Percentiles rank a stretch among this genome's conserved stretches.
Conservation (phyloP, 345 rosid genomes). For the Sapria himalayana region DNA sequence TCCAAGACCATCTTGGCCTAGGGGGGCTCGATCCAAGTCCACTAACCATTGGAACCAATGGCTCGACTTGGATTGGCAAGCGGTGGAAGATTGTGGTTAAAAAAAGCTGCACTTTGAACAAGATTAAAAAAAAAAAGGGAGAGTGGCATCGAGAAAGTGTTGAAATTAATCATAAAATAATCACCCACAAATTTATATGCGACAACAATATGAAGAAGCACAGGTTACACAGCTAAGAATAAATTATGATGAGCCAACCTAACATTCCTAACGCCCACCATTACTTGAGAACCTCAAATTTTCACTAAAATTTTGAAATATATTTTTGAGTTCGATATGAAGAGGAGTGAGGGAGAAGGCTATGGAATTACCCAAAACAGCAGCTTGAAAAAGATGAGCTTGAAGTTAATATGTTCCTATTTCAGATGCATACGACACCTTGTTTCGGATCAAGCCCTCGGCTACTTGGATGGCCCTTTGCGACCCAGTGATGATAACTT, state of each 20-base stretch:
- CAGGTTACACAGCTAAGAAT: background rate
- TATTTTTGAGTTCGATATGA: no score
- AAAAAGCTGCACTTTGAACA: no score
- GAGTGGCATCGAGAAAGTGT: no score
- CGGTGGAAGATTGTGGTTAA: no score
- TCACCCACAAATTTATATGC: no score
- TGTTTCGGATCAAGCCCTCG: slow-evolving; percentile 83
- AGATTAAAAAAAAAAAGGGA: no score
- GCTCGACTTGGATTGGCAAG: no score
- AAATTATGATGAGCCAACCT: background rate
- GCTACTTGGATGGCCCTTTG: slow-evolving; percentile 73
- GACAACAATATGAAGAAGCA: no score
- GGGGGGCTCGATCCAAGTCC: no score
- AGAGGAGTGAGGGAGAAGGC: slow-evolving; percentile 3
- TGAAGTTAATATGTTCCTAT: slow-evolving; percentile 37
- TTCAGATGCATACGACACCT: slow-evolving; percentile 74
- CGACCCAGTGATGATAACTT: slow-evolving; percentile 81
- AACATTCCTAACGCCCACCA: slow-evolving; percentile 2
- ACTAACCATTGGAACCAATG: no score
- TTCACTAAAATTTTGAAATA: slow-evolving; percentile 6
- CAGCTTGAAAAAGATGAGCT: slow-evolving; percentile 3
- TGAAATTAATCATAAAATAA: no score
- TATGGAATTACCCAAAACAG: slow-evolving; percentile 8
- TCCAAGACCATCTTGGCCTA: no score
- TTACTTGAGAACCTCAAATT: slow-evolving; percentile 10